Evolutionary conservation across 2,329 filamentous ascomycete genomes (phyloP), one percentile per base, ranked within the genome.

Genomic region (Ambrosiella beaveri): DNA sequence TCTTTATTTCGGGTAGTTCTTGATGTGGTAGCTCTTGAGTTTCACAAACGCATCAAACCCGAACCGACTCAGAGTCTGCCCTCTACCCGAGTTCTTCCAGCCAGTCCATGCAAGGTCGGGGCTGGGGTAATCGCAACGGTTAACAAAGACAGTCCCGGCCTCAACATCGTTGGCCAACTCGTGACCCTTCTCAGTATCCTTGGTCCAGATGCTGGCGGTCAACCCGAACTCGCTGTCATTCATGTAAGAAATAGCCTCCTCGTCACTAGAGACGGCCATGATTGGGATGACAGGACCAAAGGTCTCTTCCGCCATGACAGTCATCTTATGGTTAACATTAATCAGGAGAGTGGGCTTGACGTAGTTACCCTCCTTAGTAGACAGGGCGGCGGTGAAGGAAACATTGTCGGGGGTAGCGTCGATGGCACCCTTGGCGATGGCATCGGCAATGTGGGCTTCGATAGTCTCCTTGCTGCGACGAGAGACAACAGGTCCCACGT

Each of bases 181-280:
- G 64, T 89, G 82, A 13, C 85, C 91, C 66, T 77, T 83, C 51
- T 74, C 75, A 1, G 82, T 80, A 66, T 97, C 88, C 70, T 93
- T 94, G 59, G 89, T 95, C 91, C 91, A 97, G 65, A 97, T 89
- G 66, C 88, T 95, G n/a, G 90, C 91, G 2, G 91, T 96, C 62
- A 97, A 76, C 4, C 91, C 91, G 67, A 95, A 95, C 63, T 95
- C 84, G 71, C 87, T 93, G 68, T 95, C 89, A 65, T 96, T 96
- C 89, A 97, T 96, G 55, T 91, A 72, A 63, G 75, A 73, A 62
- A 96, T 73, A 1, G 91, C 91, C 70, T 96, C 88, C 15, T 79
- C 79, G 65, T 96, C 91, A 64, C 75, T 75, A 66, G 81, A 80
- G 62, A 96, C 90, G 69, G 86, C 87, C 82, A 91, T 88, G 15